A percentile compares a stretch with the other conserved stretches of the same genome.
These are phyloP conservation scores for Pichia sp. DNA, from an alignment of 1,139 yeast species.

Conservation along the genomic window DNA sequence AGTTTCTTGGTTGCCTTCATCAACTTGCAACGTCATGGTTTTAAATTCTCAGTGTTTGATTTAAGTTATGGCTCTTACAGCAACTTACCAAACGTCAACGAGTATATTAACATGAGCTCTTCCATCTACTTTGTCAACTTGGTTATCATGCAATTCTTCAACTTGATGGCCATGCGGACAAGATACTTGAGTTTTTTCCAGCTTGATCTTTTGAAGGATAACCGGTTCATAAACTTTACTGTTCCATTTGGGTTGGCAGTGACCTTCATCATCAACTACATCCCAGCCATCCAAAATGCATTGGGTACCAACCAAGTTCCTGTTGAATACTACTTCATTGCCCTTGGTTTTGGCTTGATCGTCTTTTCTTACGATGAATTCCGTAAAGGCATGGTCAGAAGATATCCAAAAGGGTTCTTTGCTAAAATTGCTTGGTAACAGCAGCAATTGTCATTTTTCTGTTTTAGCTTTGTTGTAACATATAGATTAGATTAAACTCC, in stretches of 20 bases:
- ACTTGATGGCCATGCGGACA: slow-evolving; percentile 44
- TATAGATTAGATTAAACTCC: no score
- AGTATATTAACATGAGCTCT: slow-evolving; percentile 37
- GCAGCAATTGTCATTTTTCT: no score
- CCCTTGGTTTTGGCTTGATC: slow-evolving; percentile 43
- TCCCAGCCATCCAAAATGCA: slow-evolving; percentile 40
- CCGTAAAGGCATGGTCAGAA: slow-evolving; percentile 41
- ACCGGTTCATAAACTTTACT: slow-evolving; percentile 36
- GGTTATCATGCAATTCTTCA: slow-evolving; percentile 49
- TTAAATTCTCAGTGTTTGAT: slow-evolving; percentile 36
- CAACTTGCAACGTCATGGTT: slow-evolving; percentile 40
- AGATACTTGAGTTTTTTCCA: slow-evolving; percentile 43
- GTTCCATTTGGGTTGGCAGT: slow-evolving; percentile 39
- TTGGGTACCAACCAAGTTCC: slow-evolving; percentile 42
- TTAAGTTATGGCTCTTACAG: slow-evolving; percentile 40
- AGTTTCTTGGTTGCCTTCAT: slow-evolving; percentile 42
- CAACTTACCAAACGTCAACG: slow-evolving; percentile 30
- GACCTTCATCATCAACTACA: slow-evolving; percentile 45
- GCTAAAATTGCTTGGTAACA: not conserved
- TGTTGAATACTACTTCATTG: slow-evolving; percentile 46
- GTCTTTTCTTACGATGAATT: slow-evolving; percentile 36
- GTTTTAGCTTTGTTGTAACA: no score
- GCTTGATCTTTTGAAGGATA: slow-evolving; percentile 34
- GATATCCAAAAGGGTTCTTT: not conserved
- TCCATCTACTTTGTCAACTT: slow-evolving; percentile 48